phyloP scores from a whole-genome alignment of 2,329 filamentous ascomycete species.

The Aspergillus flavus region DNA sequence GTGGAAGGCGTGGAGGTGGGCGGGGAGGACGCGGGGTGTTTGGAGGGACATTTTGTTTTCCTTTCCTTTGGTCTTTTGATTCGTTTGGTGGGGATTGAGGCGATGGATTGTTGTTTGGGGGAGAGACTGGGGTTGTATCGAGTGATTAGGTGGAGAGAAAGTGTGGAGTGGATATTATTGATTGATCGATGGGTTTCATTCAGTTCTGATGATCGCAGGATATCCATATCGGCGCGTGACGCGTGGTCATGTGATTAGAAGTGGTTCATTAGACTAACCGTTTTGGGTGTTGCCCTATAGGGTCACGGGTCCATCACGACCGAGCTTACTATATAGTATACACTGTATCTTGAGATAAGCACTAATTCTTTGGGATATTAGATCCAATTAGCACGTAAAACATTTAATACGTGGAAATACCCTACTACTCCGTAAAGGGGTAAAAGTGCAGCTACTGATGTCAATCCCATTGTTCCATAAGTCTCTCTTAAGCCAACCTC shows the following conservation, averaged over 20 bases:
- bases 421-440: too few relatives aligned
- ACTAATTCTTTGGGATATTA: not conserved
- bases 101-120: not conserved
- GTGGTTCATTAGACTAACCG: not conserved
- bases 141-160: not conserved
- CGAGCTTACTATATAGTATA: too few relatives aligned
- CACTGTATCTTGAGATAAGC: not conserved
- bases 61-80: not conserved
- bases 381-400: too few relatives aligned
- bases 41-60: constrained; percentile 64
- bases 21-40: constrained; percentile 80
- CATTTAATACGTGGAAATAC: too few relatives aligned
- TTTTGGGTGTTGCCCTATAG: not conserved
- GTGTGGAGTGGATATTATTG: not conserved
- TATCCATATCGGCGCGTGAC: constrained; percentile 16
- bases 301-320: too few relatives aligned
- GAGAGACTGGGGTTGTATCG: not conserved
- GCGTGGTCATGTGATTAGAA: constrained; percentile 22
- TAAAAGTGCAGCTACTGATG: too few relatives aligned
- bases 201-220: not conserved
- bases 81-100: not conserved
- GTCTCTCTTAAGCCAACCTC: too few relatives aligned
- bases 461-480: too few relatives aligned
- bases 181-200: not conserved
- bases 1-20: constrained; percentile 76